Evolutionary conservation across 257 asterid species (phyloP).

Genomic region (Plantago ovata): DNA sequence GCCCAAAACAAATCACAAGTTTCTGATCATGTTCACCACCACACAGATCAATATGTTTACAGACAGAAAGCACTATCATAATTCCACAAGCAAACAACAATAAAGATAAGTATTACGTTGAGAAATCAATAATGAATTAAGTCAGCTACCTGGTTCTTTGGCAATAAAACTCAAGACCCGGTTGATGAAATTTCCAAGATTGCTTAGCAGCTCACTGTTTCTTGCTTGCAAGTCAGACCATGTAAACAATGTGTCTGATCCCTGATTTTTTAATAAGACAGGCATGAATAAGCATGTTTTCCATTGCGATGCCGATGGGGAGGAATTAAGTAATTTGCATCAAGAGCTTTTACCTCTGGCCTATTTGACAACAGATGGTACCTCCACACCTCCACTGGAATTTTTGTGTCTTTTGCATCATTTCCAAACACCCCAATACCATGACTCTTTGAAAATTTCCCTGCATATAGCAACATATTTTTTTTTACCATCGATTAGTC

Average conservation of each 20-base stretch:
- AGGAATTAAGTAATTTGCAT: conserved; percentile 14
- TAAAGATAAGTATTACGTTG: conserved; percentile 7
- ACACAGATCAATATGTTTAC: not conserved
- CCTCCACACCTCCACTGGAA: conserved; percentile 98
- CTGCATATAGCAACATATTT: conserved; percentile 30
- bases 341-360: conserved; percentile 71
- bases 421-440: conserved; percentile 96
- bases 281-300: conserved; percentile 8
- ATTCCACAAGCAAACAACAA: not conserved
- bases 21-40: not conserved
- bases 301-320: conserved; percentile 5
- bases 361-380: conserved; percentile 88
- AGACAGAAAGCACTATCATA: not conserved
- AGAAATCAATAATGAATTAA: conserved; percentile 7
- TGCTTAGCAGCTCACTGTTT: conserved; percentile 74
- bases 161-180: conserved; percentile 93
- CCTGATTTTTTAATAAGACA: conserved; percentile 37
- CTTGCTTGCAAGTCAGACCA: conserved; percentile 95
- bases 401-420: conserved; percentile 80
- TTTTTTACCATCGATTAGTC: conserved; percentile 6
- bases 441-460: conserved; percentile 92
- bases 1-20: not conserved
- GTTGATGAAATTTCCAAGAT: conserved; percentile 88
- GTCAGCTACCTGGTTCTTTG: conserved; percentile 69
- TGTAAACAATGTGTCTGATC: conserved; percentile 87